These are phyloP conservation scores for Microsporum canis DNA, from an alignment of 2,329 filamentous ascomycete species.

Conservation along the genomic window DNA sequence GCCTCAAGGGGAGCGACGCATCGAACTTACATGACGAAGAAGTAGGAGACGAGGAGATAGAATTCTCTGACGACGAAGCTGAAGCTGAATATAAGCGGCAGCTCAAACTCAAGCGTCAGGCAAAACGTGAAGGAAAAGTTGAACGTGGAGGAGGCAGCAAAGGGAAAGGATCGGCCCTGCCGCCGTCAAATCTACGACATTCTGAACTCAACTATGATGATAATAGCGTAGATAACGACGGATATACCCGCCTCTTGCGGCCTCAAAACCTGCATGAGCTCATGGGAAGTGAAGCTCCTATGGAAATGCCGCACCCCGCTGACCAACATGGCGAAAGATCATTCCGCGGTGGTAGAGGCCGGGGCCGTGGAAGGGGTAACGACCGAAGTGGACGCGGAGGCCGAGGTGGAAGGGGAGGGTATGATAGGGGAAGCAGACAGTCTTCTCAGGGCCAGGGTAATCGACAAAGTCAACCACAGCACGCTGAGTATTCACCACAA, in stretches of 20 bases:
- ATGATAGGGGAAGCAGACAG: neutral
- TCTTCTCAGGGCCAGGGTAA: slow-evolving; percentile 9
- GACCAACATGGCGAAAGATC: slow-evolving; percentile 22
- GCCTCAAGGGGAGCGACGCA: slow-evolving; percentile 78
- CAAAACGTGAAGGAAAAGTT: slow-evolving; percentile 40
- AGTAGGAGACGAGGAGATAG: slow-evolving; percentile 69
- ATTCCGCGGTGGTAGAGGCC: slow-evolving; percentile 39
- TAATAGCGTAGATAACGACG: slow-evolving; percentile 40
- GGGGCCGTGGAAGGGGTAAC: slow-evolving; percentile 28
- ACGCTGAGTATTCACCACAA: slow-evolving; percentile 14
- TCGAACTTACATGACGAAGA: slow-evolving; percentile 95
- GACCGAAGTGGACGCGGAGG: slow-evolving; percentile 20
- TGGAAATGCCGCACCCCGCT: slow-evolving; percentile 19
- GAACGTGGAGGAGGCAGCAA: slow-evolving; percentile 29
- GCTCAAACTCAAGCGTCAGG: slow-evolving; percentile 54
- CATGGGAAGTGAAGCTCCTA: slow-evolving; percentile 33
- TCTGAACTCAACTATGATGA: slow-evolving; percentile 56
- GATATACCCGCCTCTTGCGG: slow-evolving; percentile 58
- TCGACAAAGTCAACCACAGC: slow-evolving; percentile 22
- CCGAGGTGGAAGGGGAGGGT: slow-evolving; percentile 6
- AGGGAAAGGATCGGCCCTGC: slow-evolving; percentile 24
- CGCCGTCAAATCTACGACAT: slow-evolving; percentile 30
- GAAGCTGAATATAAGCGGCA: slow-evolving; percentile 70
- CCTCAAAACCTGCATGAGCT: slow-evolving; percentile 51
- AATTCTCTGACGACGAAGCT: slow-evolving; percentile 94